phyloP scores from a whole-genome alignment of 2,329 filamentous ascomycete species.

The Fusarium tricinctum region DNA sequence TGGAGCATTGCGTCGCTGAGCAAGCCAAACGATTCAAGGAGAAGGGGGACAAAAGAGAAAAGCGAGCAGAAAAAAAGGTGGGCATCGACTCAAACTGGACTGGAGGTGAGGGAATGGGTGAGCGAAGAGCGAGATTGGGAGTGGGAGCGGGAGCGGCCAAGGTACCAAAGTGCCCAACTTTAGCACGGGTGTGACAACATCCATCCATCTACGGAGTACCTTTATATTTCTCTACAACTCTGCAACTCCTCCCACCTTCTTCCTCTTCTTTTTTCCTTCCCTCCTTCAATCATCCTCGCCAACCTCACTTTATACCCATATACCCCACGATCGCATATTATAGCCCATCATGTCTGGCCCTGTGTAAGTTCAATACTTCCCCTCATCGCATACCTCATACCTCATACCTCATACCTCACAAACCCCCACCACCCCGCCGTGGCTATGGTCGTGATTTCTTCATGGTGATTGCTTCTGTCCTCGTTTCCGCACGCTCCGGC shows the following conservation, averaged over 20 bases:
- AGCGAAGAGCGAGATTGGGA: neutral
- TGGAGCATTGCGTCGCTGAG: slow-evolving; percentile 35
- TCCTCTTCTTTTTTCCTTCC: slow-evolving; percentile 36
- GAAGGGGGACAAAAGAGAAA: neutral
- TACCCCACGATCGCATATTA: slow-evolving; percentile 36
- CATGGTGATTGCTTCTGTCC: slow-evolving; percentile 48
- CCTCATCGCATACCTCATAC: slow-evolving; percentile 43
- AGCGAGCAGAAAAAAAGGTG: slow-evolving; percentile 24
- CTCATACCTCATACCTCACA: slow-evolving; percentile 38
- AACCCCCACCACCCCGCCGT: slow-evolving; percentile 58
- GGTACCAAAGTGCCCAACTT: slow-evolving; percentile 43
- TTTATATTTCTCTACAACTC: slow-evolving; percentile 49
- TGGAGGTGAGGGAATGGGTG: slow-evolving; percentile 13
- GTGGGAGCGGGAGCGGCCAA: slow-evolving; percentile 23
- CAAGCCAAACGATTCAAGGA: slow-evolving; percentile 27
- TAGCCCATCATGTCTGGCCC: slow-evolving; percentile 72
- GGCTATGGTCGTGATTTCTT: slow-evolving; percentile 30
- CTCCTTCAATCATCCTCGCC: slow-evolving; percentile 38
- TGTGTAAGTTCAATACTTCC: slow-evolving; percentile 69
- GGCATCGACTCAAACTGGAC: slow-evolving; percentile 20
- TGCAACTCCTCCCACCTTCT: slow-evolving; percentile 35
- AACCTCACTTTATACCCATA: slow-evolving; percentile 22
- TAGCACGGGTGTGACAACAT: slow-evolving; percentile 43
- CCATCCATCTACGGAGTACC: slow-evolving; percentile 16
- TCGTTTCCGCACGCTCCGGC: slow-evolving; percentile 55